Base-by-base conservation (phyloP, 2,329 filamentous ascomycete genomes). In the Alternaria hordeiaustralica region DNA sequence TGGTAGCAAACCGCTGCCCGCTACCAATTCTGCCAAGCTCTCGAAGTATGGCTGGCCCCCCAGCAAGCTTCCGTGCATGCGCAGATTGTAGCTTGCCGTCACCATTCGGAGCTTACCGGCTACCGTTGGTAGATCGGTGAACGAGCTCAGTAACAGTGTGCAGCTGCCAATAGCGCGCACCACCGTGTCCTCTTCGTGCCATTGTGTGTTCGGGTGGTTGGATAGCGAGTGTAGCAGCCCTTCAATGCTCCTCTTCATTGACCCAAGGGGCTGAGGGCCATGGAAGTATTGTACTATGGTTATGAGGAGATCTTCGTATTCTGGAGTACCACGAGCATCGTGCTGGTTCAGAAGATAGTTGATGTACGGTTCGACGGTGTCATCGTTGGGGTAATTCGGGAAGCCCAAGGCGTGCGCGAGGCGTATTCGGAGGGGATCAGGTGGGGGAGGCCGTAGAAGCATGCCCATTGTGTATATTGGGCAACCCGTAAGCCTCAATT, bases 281-380 rank as follows among this genome's bases (percentile, higher is more conserved):
- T 53, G 8, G 3, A 53, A 23, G 20, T 36, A 36, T 25, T 8
- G 21, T 9, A 36, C 20, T 12, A 53, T 30, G 3, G 2, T 53
- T 2, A 53, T 53, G 49, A 53, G 28, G 0, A 36, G 61, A 18
- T 12, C 18, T 2, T 66, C 23, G 13, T 68, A 68, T 25, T 70
- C 66, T 20, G 60, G 21, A 23, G 54, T 61, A 5, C 56, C 61
- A 6, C 57, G 44, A 3, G 59, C 61, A 28, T 67, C 43, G 43
- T 66, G 49, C 2, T 53, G 66, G 12, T 70, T 72, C 30, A 51
- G 18, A n/a, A 72, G 69, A 56, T 71, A 71, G 30, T 66, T 67
- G 20, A 75, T 53, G 45, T 71, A 71, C 20, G 70, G 70, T 49
- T 65, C 64, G 25, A 64, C 60, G 18, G 51, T 36, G 4, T 25